These are phyloP conservation scores for Groenewaldozyma sp. DNA, from an alignment of 1,139 yeast species.

Conservation along the genomic window DNA sequence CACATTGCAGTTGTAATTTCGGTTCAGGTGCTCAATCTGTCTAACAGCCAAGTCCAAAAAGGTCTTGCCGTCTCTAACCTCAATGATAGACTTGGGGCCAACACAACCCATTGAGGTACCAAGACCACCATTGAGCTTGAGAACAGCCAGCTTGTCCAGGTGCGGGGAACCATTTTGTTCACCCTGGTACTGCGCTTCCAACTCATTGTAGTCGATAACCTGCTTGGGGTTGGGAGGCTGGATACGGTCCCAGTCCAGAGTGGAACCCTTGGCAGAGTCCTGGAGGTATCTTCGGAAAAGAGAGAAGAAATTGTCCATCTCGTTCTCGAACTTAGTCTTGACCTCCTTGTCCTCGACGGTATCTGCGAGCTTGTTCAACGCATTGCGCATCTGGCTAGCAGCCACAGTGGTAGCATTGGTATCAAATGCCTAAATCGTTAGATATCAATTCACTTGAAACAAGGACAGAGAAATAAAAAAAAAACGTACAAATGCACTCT, in stretches of 20 bases:
- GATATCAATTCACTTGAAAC: neutral
- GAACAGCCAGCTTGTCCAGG: slow-evolving; percentile 81
- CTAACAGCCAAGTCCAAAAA: slow-evolving; percentile 91
- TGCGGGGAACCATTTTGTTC: slow-evolving; percentile 35
- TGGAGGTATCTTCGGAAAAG: slow-evolving; percentile 85
- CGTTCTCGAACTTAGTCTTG: slow-evolving; percentile 66
- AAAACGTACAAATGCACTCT: slow-evolving; percentile 28
- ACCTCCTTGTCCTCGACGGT: slow-evolving; percentile 50
- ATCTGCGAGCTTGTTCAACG: slow-evolving; percentile 81
- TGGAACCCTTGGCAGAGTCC: slow-evolving; percentile 79
- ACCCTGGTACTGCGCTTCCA: slow-evolving; percentile 26
- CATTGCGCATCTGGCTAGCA: slow-evolving; percentile 96
- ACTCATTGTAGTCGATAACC: slow-evolving; percentile 65
- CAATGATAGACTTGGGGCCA: slow-evolving; percentile 96
- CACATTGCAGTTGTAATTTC: slow-evolving; percentile 84
- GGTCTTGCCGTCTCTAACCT: slow-evolving; percentile 96
- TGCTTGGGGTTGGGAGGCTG: slow-evolving; percentile 82
- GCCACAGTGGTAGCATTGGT: slow-evolving; percentile 93
- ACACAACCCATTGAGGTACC: slow-evolving; percentile 99
- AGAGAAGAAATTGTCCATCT: slow-evolving; percentile 92
- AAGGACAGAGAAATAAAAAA: neutral
- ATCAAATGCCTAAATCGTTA: slow-evolving; percentile 74
- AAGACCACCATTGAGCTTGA: slow-evolving; percentile 94
- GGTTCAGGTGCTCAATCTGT: slow-evolving; percentile 91
- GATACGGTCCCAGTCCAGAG: slow-evolving; percentile 92